Percentiles rank a stretch among this genome's conserved stretches.
Conservation (phyloP, 441 rosid genomes). For the Populus tomentosa region DNA sequence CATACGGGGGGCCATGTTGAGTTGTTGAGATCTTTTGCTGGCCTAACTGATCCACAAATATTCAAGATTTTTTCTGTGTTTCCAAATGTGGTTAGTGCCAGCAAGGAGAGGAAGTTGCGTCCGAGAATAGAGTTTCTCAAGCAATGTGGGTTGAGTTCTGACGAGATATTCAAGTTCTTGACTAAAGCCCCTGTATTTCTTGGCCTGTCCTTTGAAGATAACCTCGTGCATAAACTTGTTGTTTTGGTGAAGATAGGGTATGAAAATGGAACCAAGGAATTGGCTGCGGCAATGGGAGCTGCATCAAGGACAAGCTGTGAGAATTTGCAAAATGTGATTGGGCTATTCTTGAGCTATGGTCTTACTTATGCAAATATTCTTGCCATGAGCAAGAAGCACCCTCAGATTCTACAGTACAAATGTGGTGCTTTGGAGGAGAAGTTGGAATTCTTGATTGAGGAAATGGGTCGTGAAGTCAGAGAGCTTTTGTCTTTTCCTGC, state of each 20-base stretch:
- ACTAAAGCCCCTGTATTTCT: conserved; percentile 68
- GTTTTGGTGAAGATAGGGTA: conserved; percentile 70
- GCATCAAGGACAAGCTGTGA: conserved; percentile 72
- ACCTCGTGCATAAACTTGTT: conserved; percentile 54
- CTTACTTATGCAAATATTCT: conserved; percentile 50
- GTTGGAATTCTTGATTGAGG: conserved; percentile 63
- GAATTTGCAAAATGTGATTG: conserved; percentile 71
- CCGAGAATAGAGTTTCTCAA: conserved; percentile 66
- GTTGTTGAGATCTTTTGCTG: conserved; percentile 60
- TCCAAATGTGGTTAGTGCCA: conserved; percentile 59
- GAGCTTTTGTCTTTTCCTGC: conserved; percentile 76
- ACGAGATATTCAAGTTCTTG: conserved; percentile 62
- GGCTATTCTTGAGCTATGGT: conserved; percentile 54
- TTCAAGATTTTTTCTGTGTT: conserved; percentile 63
- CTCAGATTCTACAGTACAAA: conserved; percentile 67
- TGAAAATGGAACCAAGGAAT: conserved; percentile 51
- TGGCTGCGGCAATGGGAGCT: conserved; percentile 62
- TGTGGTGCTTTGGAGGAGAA: conserved; percentile 53
- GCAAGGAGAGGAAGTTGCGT: conserved; percentile 64
- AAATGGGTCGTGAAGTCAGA: conserved; percentile 64
- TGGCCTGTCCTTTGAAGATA: conserved; percentile 52
- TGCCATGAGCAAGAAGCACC: conserved; percentile 76
- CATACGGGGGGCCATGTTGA: conserved; percentile 55
- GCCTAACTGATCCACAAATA: conserved; percentile 54
- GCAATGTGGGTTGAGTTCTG: conserved; percentile 58